Percentiles rank a stretch among this genome's conserved stretches.
phyloP scores from a whole-genome alignment of 495 filamentous ascomycete species.

The Chaetomium cochliodes region DNA sequence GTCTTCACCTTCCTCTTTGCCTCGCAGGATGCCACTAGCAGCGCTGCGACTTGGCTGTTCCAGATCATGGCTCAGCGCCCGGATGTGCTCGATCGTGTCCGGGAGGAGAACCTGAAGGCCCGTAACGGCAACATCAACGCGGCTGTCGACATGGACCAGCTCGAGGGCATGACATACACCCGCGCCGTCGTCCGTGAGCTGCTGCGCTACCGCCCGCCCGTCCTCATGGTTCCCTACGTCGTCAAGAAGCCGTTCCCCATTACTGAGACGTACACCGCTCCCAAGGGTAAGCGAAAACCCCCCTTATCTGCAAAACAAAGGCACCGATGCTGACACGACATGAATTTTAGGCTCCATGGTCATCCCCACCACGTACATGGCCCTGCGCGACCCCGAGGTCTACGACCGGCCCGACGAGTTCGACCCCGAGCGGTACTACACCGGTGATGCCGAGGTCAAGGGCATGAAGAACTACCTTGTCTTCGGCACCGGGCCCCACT shows the following conservation, averaged over 20 bases:
- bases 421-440: slow-evolving; percentile 89
- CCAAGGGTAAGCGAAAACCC: slow-evolving; percentile 58
- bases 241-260: slow-evolving; percentile 96
- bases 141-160: slow-evolving; percentile 72
- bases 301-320: background rate
- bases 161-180: slow-evolving; percentile 87
- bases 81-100: slow-evolving; percentile 83
- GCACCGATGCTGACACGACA: background rate
- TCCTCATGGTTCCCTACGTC: slow-evolving; percentile 96
- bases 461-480: slow-evolving; percentile 96
- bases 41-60: slow-evolving; percentile 91
- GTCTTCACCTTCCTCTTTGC: slow-evolving; percentile 98
- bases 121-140: slow-evolving; percentile 75
- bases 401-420: slow-evolving; percentile 88
- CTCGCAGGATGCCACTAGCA: slow-evolving; percentile 93
- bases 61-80: slow-evolving; percentile 92
- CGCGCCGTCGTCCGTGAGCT: slow-evolving; percentile 91
- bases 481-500: slow-evolving; percentile 94
- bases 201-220: slow-evolving; percentile 91
- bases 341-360: slow-evolving; percentile 72
- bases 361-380: slow-evolving; percentile 83
- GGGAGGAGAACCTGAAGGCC: slow-evolving; percentile 81
- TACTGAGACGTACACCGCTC: slow-evolving; percentile 79
- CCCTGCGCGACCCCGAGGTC: slow-evolving; percentile 89
- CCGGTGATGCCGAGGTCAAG: slow-evolving; percentile 79